Base-by-base conservation (phyloP, 176 grass and related monocot species). In the Elymus sibiricus region DNA sequence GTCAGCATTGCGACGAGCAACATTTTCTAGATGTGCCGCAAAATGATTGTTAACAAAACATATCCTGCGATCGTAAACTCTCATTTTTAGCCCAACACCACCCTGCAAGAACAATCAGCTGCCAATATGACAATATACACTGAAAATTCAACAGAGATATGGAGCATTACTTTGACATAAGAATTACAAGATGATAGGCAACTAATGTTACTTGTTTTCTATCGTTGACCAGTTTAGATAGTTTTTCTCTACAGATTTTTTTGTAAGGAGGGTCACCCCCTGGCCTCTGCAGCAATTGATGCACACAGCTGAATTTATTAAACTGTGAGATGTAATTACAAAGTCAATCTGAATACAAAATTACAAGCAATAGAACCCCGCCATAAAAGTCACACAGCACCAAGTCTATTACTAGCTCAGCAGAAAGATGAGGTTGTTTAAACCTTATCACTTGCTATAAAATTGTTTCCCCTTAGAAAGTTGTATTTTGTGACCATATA, bases 41-140 rank as follows among this genome's bases (percentile, higher is more conserved):
- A 94, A 98, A 93, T 98, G 95, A 79, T 92, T 95, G 64, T 89
- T 98, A 65, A 95, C 88, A 78, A 98, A 98, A 87, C 95, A 98
- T 79, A 95, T 92, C 56, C 80, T 84, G 75, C 89, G 91, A 83
- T 95, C 87, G 69, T 95, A 93, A 39, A 98, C 89, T 88, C 91
- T 93, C 80, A 98, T 98, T 88, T 91, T 98, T 89, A 98, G 88
- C 56, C 95, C 91, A 9, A 95, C 93, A 65, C 91, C 93, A 93
- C 95, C 95, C 95, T 98, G 84, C 70, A 85, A 74, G 8, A 87
- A 60, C 22, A 56, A 85, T 82, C 22, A 51, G 3, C 31, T 69
- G 31, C 78, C 16, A 92, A 70, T 67, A 53, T 74, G 64, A 77
- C 22, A 92, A 76, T 82, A 61, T 42, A 22, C 35, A 83, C 24